Evolutionary conservation across 1,139 yeast species (phyloP).

Genomic region (Lodderomyces metapsilosis): DNA sequence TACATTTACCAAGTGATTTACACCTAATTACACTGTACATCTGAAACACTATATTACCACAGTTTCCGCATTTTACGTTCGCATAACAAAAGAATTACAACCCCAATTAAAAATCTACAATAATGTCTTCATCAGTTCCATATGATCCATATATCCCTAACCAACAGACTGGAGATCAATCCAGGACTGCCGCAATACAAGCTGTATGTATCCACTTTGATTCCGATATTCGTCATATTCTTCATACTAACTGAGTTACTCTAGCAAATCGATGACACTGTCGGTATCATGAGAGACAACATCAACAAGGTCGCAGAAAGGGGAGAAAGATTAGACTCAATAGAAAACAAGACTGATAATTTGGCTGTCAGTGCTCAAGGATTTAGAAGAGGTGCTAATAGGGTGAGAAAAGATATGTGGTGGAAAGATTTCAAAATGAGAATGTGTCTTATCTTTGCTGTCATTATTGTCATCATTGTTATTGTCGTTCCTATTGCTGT

Average conservation of each 20-base stretch:
- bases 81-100: constrained; percentile 4
- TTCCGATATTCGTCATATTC: too few relatives aligned
- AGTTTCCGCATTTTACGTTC: too few relatives aligned
- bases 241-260: constrained; percentile 18
- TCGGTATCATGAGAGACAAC: constrained; percentile 97
- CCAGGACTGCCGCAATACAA: constrained; percentile 81
- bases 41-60: too few relatives aligned
- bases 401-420: constrained; percentile 99
- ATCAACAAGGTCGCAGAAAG: constrained; percentile 92
- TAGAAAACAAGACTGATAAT: constrained; percentile 92
- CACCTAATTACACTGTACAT: too few relatives aligned
- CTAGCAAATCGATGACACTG: constrained; percentile 92
- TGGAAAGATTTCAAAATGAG: constrained; percentile 98
- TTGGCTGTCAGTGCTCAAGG: constrained; percentile 93
- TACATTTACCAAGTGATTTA: not conserved
- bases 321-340: constrained; percentile 90
- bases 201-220: constrained; percentile 56
- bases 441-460: constrained; percentile 80
- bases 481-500: constrained; percentile 94
- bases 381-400: constrained; percentile 94
- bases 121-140: constrained; percentile 85
- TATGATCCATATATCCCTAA: constrained; percentile 88
- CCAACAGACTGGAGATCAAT: constrained; percentile 51
- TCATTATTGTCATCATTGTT: constrained; percentile 77
- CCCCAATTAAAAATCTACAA: constrained; percentile 8